Percentiles rank a stretch among this genome's conserved stretches.
Conservation (phyloP, 164 flowering plant genomes). For the Warburgia ugandensis region DNA sequence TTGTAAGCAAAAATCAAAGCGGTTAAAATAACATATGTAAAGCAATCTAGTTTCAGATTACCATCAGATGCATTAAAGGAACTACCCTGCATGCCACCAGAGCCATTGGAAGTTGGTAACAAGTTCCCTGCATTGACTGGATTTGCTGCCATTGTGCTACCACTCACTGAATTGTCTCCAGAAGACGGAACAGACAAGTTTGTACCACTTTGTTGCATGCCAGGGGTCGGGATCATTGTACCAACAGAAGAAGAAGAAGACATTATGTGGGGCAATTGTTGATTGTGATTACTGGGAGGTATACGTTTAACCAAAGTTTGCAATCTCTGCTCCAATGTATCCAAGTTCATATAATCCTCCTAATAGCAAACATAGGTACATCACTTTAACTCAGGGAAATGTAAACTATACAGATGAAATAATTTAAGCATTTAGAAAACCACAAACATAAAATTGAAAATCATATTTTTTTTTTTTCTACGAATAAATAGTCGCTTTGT, state of each 20-base stretch:
- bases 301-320: slow-evolving; percentile 30
- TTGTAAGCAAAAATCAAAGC: too few relatives aligned
- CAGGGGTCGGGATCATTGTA: slow-evolving; percentile 98
- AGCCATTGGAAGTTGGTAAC: slow-evolving; percentile 35
- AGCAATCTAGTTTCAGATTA: slow-evolving; percentile 13
- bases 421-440: background rate
- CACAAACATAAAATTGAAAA: background rate
- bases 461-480: too few relatives aligned
- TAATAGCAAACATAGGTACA: slow-evolving; percentile 16
- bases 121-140: slow-evolving; percentile 43
- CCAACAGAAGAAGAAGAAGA: slow-evolving; percentile 62
- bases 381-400: background rate
- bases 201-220: slow-evolving; percentile 61
- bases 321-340: slow-evolving; percentile 71
- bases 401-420: background rate
- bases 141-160: slow-evolving; percentile 29
- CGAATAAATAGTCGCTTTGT: too few relatives aligned
- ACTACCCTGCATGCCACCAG: slow-evolving; percentile 39
- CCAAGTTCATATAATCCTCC: slow-evolving; percentile 82
- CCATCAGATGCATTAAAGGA: slow-evolving; percentile 55
- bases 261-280: slow-evolving; percentile 35
- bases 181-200: slow-evolving; percentile 45
- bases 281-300: slow-evolving; percentile 28
- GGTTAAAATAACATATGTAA: too few relatives aligned
- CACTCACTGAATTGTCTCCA: slow-evolving; percentile 40